Conservation (phyloP, 495 filamentous ascomycete genomes). For the Xylaria castorea region DNA sequence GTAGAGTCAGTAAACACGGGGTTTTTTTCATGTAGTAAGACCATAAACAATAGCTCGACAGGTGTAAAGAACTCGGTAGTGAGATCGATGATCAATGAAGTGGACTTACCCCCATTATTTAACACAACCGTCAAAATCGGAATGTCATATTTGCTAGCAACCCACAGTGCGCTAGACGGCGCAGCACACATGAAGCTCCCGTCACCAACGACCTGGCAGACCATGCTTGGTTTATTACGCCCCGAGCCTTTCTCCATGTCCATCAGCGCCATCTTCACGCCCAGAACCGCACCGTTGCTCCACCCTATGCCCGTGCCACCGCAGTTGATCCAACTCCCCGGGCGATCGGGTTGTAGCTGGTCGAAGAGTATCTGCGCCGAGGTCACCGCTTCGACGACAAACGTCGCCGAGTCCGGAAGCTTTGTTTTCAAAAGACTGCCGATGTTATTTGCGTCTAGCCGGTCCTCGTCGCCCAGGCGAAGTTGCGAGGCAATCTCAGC, state of each 20-base stretch:
- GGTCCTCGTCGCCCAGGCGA: slow-evolving; percentile 26
- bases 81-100: not conserved
- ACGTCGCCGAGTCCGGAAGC: slow-evolving; percentile 39
- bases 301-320: slow-evolving; percentile 49
- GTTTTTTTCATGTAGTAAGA: not conserved
- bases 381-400: slow-evolving; percentile 47
- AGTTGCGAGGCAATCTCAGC: slow-evolving; percentile 31
- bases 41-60: not conserved
- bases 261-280: slow-evolving; percentile 41
- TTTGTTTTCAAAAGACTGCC: slow-evolving; percentile 35
- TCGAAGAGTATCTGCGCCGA: slow-evolving; percentile 37
- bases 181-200: slow-evolving; percentile 46
- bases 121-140: slow-evolving; percentile 47
- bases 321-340: slow-evolving; percentile 47
- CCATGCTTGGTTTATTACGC: slow-evolving; percentile 25
- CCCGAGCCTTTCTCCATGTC: slow-evolving; percentile 22
- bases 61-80: not conserved
- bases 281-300: slow-evolving; percentile 46
- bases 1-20: not conserved
- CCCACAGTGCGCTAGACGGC: slow-evolving; percentile 44
- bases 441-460: slow-evolving; percentile 35
- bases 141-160: slow-evolving; percentile 43
- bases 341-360: slow-evolving; percentile 41
- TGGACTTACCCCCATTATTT: slow-evolving; percentile 46
- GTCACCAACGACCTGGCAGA: slow-evolving; percentile 45